These are phyloP conservation scores for Blastocystis sp. DNA, from an alignment of 352 stramenopile species.

Conservation along the genomic window DNA sequence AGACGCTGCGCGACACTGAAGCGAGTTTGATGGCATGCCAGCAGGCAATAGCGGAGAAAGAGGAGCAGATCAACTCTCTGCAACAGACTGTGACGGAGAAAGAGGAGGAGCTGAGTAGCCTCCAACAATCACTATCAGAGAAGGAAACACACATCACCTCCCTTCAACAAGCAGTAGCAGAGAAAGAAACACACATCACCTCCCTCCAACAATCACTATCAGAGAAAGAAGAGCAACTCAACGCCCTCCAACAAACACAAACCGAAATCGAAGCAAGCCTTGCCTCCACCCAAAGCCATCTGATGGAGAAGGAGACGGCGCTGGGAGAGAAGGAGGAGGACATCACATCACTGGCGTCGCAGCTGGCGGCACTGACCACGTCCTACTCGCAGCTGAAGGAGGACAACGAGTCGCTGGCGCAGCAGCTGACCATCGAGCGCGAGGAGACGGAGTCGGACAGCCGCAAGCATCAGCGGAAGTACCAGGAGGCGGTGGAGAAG, in stretches of 20 bases:
- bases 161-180: neutral
- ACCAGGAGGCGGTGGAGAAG: neutral
- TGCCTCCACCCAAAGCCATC: no score
- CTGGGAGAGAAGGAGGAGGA: no score
- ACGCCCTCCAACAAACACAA: neutral
- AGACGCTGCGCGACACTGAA: no score
- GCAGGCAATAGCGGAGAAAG: neutral
- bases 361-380: no score
- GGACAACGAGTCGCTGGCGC: neutral
- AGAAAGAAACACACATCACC: neutral
- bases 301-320: no score
- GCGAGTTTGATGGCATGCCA: no score
- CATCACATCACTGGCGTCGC: no score
- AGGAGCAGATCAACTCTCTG: neutral
- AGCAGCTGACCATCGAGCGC: neutral
- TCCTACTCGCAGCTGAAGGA: neutral
- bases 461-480: neutral
- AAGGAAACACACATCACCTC: neutral
- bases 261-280: no score
- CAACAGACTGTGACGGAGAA: neutral
- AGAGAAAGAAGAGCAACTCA: neutral
- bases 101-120: neutral
- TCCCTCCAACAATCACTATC: neutral
- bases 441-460: neutral
- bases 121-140: slow-evolving; percentile 3